phyloP scores from a whole-genome alignment of 2,329 filamentous ascomycete species.

The Colletotrichum gigasporum region DNA sequence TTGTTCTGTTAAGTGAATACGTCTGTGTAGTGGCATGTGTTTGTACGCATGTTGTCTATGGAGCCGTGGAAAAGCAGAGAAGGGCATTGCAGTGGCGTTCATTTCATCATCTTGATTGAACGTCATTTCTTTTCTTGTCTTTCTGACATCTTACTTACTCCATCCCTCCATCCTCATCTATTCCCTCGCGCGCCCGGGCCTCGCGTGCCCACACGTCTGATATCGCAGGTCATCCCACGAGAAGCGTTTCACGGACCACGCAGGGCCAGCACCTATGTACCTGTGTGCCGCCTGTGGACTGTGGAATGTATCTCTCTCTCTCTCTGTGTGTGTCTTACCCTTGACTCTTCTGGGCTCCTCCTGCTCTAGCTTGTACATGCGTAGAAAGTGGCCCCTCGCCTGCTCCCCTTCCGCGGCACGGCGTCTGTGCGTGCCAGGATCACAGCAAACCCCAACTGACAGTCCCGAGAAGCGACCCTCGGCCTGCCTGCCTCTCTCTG shows the following conservation, averaged over 20 bases:
- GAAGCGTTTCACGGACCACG: conserved; percentile 9
- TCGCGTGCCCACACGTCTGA: background rate
- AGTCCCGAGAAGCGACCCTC: background rate
- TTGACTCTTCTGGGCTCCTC: too few species aligned
- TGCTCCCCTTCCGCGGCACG: too few species aligned
- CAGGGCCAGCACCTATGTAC: background rate
- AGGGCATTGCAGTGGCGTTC: background rate
- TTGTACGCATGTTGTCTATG: background rate
- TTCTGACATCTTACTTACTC: too few species aligned
- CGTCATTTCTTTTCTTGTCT: background rate
- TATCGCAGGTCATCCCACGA: conserved; percentile 4
- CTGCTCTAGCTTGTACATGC: too few species aligned
- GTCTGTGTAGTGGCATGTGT: too few species aligned
- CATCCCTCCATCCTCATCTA: too few species aligned
- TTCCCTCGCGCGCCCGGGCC: background rate
- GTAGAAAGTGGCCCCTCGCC: too few species aligned
- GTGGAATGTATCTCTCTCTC: conserved; percentile 2
- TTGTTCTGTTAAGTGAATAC: too few species aligned
- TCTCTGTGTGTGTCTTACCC: too few species aligned
- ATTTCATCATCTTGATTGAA: conserved; percentile 17
- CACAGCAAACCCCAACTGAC: background rate
- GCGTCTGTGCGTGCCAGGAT: background rate
- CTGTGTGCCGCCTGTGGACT: too few species aligned
- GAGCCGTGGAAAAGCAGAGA: background rate
- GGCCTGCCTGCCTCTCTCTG: background rate